phyloP scores from a whole-genome alignment of 768 basidiomycete genomes.

The Pleurotus cornucopiae region DNA sequence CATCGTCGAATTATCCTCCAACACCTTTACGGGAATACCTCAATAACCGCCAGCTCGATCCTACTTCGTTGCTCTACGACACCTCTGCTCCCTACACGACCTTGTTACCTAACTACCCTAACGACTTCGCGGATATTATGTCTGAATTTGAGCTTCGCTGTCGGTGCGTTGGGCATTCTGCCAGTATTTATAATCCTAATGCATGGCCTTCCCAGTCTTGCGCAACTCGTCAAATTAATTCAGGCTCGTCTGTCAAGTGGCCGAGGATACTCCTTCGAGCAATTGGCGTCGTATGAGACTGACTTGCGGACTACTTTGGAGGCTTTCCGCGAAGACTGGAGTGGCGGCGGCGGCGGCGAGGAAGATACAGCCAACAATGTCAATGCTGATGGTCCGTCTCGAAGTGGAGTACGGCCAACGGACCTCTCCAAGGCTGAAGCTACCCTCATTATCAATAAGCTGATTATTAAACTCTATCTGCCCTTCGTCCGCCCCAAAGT shows the following conservation, averaged over 20 bases:
- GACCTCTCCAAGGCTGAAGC: slow-evolving; percentile 33
- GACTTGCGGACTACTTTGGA: slow-evolving; percentile 52
- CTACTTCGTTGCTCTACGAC: slow-evolving; percentile 1
- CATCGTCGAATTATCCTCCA: slow-evolving; percentile 55
- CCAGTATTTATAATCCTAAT: slow-evolving; percentile 5
- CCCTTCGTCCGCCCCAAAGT: slow-evolving; percentile 48
- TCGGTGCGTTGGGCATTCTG: slow-evolving; percentile 39
- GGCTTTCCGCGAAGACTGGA: slow-evolving; percentile 36
- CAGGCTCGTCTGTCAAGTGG: slow-evolving; percentile 42
- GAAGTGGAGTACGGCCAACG: background rate
- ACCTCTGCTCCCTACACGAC: slow-evolving; percentile 35
- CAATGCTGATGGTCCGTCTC: background rate
- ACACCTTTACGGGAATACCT: slow-evolving; percentile 52
- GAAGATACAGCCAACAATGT: background rate
- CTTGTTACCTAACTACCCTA: slow-evolving; percentile 34
- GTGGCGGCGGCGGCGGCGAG: background rate
- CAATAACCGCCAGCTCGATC: slow-evolving; percentile 22
- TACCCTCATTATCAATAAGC: slow-evolving; percentile 51
- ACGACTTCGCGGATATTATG: slow-evolving; percentile 11
- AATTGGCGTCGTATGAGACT: slow-evolving; percentile 52
- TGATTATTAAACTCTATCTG: slow-evolving; percentile 62
- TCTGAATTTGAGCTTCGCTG: slow-evolving; percentile 54
- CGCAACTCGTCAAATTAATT: slow-evolving; percentile 58
- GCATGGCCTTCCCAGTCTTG: slow-evolving; percentile 36
- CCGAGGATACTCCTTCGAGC: slow-evolving; percentile 53